Conservation (phyloP, 257 asterid genomes). For the Lithospermum erythrorhizon region DNA sequence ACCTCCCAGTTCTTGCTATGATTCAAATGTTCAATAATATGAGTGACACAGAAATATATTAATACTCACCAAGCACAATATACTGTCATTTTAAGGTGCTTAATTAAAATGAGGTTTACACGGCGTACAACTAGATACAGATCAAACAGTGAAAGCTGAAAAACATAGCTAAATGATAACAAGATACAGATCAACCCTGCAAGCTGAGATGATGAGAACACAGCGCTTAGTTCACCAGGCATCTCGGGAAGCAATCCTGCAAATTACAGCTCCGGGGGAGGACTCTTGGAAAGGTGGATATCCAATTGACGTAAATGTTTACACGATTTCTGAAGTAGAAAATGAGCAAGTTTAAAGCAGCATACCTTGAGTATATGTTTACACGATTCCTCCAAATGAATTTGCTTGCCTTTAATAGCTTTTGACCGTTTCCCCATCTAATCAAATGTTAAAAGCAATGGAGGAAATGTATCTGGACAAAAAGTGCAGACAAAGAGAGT, state of each 20-base stretch:
- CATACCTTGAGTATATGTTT: slow-evolving; percentile 67
- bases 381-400: slow-evolving; percentile 66
- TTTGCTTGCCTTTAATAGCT: slow-evolving; percentile 60
- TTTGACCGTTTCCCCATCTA: slow-evolving; percentile 45
- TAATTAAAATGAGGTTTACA: no score
- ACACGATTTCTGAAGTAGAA: background rate
- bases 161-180: background rate
- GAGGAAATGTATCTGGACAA: background rate
- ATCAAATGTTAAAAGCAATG: slow-evolving; percentile 1
- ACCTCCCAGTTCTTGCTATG: no score
- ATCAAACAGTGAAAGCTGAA: no score
- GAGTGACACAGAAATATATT: no score
- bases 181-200: background rate
- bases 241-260: slow-evolving; percentile 85
- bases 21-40: no score
- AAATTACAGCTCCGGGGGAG: slow-evolving; percentile 53
- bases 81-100: no score
- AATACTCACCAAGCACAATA: no score
- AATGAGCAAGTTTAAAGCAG: background rate
- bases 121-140: no score
- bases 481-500: no score
- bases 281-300: slow-evolving; percentile 29
- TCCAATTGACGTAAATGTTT: no score
- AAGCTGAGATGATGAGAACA: background rate
- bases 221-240: slow-evolving; percentile 31